Percentiles rank a stretch among this genome's conserved stretches.
These are phyloP conservation scores for Sechiopsis laciniata DNA, from an alignment of 306 rosid species.

Conservation along the genomic window DNA sequence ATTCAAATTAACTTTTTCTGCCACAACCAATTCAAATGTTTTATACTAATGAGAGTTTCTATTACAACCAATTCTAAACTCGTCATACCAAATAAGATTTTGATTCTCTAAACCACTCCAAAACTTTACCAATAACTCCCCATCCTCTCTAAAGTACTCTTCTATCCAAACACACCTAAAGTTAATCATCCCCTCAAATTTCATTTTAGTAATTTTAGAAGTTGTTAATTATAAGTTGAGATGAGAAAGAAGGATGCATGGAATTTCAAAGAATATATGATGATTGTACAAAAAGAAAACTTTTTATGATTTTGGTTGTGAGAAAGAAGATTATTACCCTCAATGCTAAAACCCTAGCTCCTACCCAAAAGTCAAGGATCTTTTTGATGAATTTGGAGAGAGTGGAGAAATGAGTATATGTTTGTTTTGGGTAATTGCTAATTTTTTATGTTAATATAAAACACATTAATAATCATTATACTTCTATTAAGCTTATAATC, in stretches of 20 bases:
- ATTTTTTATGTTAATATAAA: neutral
- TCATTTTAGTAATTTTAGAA: too few relatives aligned
- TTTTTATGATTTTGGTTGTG: neutral
- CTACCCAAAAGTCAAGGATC: slow-evolving; percentile 1
- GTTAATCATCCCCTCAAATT: too few relatives aligned
- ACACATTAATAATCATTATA: neutral
- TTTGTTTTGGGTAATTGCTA: neutral
- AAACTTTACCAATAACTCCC: too few relatives aligned
- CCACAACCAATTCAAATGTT: too few relatives aligned
- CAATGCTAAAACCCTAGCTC: neutral
- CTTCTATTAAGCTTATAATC: slow-evolving; percentile 9
- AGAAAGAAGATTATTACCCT: neutral
- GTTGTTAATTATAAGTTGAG: neutral
- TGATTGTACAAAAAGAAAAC: neutral
- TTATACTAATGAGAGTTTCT: too few relatives aligned
- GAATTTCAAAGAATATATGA: neutral
- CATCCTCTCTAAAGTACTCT: too few relatives aligned
- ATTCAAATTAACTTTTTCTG: too few relatives aligned
- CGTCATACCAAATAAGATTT: too few relatives aligned
- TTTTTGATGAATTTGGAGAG: slow-evolving; percentile 9
- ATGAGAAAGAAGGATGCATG: neutral
- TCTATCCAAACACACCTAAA: too few relatives aligned
- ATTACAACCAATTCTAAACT: too few relatives aligned
- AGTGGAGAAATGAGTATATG: neutral
- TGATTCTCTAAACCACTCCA: too few relatives aligned